Base-by-base conservation (phyloP, 208 protist species). In the Leishmania aethiopica region DNA sequence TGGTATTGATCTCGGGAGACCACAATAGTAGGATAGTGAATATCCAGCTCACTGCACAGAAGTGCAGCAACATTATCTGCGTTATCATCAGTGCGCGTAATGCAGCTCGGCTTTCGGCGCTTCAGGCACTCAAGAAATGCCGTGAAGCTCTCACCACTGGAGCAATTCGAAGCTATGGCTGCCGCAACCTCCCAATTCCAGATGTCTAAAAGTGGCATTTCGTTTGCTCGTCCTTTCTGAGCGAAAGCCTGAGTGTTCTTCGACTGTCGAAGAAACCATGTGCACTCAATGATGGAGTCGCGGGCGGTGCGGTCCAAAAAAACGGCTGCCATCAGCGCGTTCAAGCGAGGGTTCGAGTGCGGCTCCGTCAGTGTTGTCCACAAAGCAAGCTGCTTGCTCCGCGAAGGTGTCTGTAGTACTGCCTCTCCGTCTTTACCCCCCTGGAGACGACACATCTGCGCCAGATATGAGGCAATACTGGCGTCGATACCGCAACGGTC, bases 151-250 rank as follows among this genome's bases (percentile, higher is more conserved):
- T 79, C 55, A 11, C 89, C 82, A 28, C 75, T 88, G 13, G 90
- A 92, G 83, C 91, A 93, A 64, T 94, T 94, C 19, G 91, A 86
- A 17, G 91, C 91, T 22, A 96, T 82, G 7, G 90, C 91, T 13
- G 90, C 91, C 3, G 88, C 81, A 35, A 93, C 81, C 75, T 96
- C 93, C 82, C 88, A 86, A 57, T 74, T 85, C 67, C 81, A 92
- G 67, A 81, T 82, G 37, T 84, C 51, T 6, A 45, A 55, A 69
- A 80, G 10, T 1, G 47, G 11, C 5, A 19, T 35, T 62, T 80
- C 11, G 4, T 55, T 57, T 32, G 77, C 59, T 7, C 60, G 15
- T 15, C 51, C 45, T 28, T 49, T 79, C 37, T 59, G 45, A 45
- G 49, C 2, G 1, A 42, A 60, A 60, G 11, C 10, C 17, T 35